Conservation (phyloP, 495 filamentous ascomycete genomes). For the Antarctomyces pellizariae region DNA sequence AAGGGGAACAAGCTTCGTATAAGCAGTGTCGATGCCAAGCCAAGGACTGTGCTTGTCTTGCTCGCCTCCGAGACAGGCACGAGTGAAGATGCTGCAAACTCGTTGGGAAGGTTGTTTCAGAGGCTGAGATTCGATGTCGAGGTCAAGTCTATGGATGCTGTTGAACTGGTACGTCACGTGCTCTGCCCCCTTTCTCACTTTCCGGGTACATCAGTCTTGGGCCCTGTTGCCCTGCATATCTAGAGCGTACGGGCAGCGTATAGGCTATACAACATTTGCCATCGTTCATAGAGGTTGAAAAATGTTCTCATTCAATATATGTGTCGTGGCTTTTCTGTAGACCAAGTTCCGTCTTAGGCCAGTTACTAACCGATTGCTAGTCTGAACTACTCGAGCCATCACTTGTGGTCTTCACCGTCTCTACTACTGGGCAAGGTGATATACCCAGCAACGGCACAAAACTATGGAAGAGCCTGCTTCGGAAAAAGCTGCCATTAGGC, state of each 20-base stretch:
- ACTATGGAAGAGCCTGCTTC: slow-evolving; percentile 71
- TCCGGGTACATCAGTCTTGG: too few relatives aligned
- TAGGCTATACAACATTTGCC: too few relatives aligned
- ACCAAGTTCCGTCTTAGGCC: too few relatives aligned
- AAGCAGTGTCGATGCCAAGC: too few relatives aligned
- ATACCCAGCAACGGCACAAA: slow-evolving; percentile 53
- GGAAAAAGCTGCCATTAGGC: slow-evolving; percentile 47
- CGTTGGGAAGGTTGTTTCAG: slow-evolving; percentile 47
- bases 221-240: too few relatives aligned
- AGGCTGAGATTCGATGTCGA: slow-evolving; percentile 53
- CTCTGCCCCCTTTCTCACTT: too few relatives aligned
- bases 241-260: too few relatives aligned
- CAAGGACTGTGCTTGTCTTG: slow-evolving; percentile 53
- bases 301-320: too few relatives aligned
- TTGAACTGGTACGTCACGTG: slow-evolving; percentile 51
- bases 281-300: too few relatives aligned
- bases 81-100: slow-evolving; percentile 66
- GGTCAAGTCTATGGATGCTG: slow-evolving; percentile 50
- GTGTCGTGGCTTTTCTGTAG: too few relatives aligned
- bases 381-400: slow-evolving; percentile 26
- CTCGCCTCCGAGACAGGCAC: slow-evolving; percentile 94
- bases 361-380: too few relatives aligned
- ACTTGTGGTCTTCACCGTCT: slow-evolving; percentile 55
- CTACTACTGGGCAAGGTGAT: slow-evolving; percentile 89
- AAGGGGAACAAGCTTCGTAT: too few relatives aligned